Conservation (phyloP, 2,329 filamentous ascomycete species). For the Annulohypoxylon truncatum region DNA sequence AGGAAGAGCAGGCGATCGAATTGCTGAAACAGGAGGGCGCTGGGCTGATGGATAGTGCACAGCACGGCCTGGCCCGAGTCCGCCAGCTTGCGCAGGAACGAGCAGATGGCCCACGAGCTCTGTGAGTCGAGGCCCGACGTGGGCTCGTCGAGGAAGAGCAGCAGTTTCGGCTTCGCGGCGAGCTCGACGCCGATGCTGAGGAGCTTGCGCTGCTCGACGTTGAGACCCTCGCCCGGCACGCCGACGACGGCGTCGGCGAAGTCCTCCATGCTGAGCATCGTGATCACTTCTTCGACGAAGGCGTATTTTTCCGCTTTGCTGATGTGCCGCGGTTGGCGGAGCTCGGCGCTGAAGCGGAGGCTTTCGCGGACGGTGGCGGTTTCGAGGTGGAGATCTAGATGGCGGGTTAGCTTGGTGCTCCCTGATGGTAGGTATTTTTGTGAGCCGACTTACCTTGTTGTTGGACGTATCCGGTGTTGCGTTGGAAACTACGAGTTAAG, state of each 20-base stretch:
- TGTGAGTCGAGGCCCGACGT: constrained; percentile 91
- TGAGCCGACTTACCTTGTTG: constrained; percentile 74
- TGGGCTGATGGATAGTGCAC: constrained; percentile 93
- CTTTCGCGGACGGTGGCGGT: constrained; percentile 89
- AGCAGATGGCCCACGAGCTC: constrained; percentile 88
- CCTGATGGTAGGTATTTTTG: not conserved
- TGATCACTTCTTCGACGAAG: constrained; percentile 88
- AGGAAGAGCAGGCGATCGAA: constrained; percentile 83
- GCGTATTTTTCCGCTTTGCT: constrained; percentile 76
- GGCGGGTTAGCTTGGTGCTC: not conserved
- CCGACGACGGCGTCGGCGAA: constrained; percentile 90
- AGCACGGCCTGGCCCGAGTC: constrained; percentile 88
- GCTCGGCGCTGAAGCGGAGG: constrained; percentile 82
- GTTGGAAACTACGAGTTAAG: constrained; percentile 80
- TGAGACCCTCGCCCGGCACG: constrained; percentile 81
- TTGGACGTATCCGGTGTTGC: constrained; percentile 90
- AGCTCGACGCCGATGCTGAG: constrained; percentile 92
- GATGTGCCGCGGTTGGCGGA: constrained; percentile 78
- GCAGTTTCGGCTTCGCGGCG: constrained; percentile 77
- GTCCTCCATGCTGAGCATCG: constrained; percentile 84
- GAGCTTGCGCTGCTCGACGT: constrained; percentile 70
- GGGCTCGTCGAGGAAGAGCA: constrained; percentile 75
- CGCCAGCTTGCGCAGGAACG: constrained; percentile 85
- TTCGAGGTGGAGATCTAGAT: constrained; percentile 70
- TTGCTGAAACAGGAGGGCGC: constrained; percentile 87